phyloP scores from a whole-genome alignment of 768 basidiomycete species.

The Suillus subalutaceus region DNA sequence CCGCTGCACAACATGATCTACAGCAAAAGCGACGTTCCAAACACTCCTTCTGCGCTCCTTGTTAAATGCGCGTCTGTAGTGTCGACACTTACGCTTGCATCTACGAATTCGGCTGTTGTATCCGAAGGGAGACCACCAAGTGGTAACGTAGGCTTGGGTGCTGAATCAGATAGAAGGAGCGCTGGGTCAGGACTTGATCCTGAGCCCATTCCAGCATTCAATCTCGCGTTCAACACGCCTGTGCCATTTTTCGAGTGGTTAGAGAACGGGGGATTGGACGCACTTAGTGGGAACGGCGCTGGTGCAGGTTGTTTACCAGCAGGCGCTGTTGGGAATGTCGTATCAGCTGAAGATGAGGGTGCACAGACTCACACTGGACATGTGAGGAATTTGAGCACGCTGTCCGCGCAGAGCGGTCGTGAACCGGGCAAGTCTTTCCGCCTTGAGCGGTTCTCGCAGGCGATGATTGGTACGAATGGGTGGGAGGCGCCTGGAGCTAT shows the following conservation, averaged over 20 bases:
- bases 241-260: slow-evolving; percentile 75
- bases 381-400: neutral
- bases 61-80: neutral
- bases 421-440: slow-evolving; percentile 46
- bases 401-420: neutral
- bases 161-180: too few species aligned
- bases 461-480: slow-evolving; percentile 72
- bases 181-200: slow-evolving; percentile 1
- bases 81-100: neutral
- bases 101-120: neutral
- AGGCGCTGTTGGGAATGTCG: neutral
- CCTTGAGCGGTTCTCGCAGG: slow-evolving; percentile 70
- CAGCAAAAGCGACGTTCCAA: neutral
- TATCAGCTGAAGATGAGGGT: neutral
- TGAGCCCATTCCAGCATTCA: slow-evolving; percentile 56
- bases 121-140: neutral
- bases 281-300: slow-evolving; percentile 25
- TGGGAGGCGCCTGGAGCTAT: slow-evolving; percentile 72
- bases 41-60: neutral
- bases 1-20: neutral
- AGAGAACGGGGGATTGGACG: slow-evolving; percentile 53
- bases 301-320: slow-evolving; percentile 15
- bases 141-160: neutral
- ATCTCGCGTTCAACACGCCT: slow-evolving; percentile 62
- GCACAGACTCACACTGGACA: neutral